Base-by-base conservation (phyloP, 129 eudicot species). In the Apium graveolens region DNA sequence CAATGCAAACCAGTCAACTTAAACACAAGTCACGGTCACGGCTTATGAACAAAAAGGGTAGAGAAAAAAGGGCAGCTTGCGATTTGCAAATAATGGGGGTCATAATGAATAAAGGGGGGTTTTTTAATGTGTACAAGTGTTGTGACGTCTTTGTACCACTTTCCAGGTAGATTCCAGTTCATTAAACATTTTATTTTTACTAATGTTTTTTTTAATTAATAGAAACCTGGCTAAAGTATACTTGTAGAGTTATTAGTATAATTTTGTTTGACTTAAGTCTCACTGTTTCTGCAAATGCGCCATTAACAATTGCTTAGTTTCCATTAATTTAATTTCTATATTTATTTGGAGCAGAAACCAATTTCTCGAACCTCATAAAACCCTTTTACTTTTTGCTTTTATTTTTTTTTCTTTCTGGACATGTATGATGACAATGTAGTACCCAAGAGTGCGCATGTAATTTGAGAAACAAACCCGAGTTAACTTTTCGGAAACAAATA, bases 11-110 rank as follows among this genome's bases (percentile, higher is more conserved):
- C 41, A 38, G 41, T 38, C 5, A 38, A 38, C 41, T 38, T 38
- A 38, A 38, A 49, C n/a, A 49, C 24, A 49, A 46, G 20, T 46
- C 20, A 46, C 4, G 53, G 46, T 11, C 46, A 43, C 11, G 46
- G 16, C 46, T 43, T 2, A 11, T 9, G 11, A 43, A 42, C 12
- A 42, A 42, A 42, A 42, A 9, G 1, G 45, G 11, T 2, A 5
- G 0, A 7, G 5, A 39, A 39, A 39, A n/a, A n/a, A n/a, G n/a
- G n/a, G n/a, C n/a, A n/a, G n/a, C n/a, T n/a, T n/a, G n/a, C n/a
- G n/a, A n/a, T n/a, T n/a, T n/a, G 70, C 84, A 76, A 78, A 77
- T 51, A 45, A 84, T 77, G 84, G 87, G 84, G 68, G 57, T 80
- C 71, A 84, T 80, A 21, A 84, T 80, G 79, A 76, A 70, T n/a